Conservation (phyloP, 345 rosid species). For the Pugionium dolabratum region DNA sequence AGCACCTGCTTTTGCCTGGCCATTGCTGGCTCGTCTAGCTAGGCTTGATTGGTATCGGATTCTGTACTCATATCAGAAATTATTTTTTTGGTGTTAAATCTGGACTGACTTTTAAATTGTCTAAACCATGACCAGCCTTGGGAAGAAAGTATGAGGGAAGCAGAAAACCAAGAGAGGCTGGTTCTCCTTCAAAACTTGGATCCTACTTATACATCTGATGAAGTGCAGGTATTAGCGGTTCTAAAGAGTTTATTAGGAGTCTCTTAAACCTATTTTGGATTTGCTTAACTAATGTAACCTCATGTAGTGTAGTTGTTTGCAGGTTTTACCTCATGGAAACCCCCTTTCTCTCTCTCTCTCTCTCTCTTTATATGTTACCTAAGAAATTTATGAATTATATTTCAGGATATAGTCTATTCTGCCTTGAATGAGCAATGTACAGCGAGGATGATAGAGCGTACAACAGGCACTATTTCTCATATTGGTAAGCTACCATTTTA, state of each 20-base stretch:
- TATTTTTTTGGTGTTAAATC: not conserved
- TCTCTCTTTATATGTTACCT: conserved; percentile 10
- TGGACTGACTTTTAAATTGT: conserved; percentile 28
- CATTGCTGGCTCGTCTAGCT: conserved; percentile 19
- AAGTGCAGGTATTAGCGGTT: conserved; percentile 63
- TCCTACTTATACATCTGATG: conserved; percentile 61
- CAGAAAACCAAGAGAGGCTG: conserved; percentile 54
- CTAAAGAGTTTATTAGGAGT: conserved; percentile 2
- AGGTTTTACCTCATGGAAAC: conserved; percentile 4
- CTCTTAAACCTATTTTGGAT: conserved; percentile 1
- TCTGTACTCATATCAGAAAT: conserved; percentile 12
- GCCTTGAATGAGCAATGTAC: conserved; percentile 63
- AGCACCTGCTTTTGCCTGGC: conserved; percentile 6
- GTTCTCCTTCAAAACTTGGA: conserved; percentile 77
- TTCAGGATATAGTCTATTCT: conserved; percentile 66
- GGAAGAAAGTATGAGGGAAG: conserved; percentile 64
- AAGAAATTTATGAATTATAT: conserved; percentile 16
- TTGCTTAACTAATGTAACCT: conserved; percentile 7
- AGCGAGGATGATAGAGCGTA: conserved; percentile 61
- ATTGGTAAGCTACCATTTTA: conserved; percentile 52
- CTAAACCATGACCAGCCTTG: conserved; percentile 55
- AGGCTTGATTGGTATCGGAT: conserved; percentile 14
- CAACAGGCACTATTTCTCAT: conserved; percentile 52
- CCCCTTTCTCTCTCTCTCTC: not conserved
- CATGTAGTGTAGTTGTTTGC: not conserved